Evolutionary conservation across 306 rosid genomes (phyloP).

Genomic region (Ziziphus jujuba): DNA sequence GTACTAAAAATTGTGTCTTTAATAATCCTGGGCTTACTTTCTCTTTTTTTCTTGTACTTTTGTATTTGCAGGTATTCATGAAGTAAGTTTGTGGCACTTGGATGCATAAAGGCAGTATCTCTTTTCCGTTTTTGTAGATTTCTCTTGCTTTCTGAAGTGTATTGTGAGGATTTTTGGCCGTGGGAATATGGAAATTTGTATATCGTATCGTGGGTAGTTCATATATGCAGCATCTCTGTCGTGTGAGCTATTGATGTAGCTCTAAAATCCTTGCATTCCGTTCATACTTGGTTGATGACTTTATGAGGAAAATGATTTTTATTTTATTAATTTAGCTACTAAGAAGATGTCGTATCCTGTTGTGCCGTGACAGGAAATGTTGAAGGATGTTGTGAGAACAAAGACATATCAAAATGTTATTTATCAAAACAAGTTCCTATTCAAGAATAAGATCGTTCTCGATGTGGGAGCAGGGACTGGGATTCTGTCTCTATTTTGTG

Average conservation of each 20-base stretch:
- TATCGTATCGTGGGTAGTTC: neutral
- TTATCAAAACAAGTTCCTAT: slow-evolving; percentile 84
- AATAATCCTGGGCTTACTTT: neutral
- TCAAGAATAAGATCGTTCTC: slow-evolving; percentile 88
- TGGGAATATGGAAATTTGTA: neutral
- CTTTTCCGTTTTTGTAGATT: slow-evolving; percentile 1
- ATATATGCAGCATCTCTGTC: neutral
- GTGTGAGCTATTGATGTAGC: neutral
- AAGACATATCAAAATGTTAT: slow-evolving; percentile 94
- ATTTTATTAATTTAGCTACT: neutral
- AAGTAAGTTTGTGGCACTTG: slow-evolving; percentile 60
- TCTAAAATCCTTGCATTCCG: neutral
- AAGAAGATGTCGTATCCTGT: neutral
- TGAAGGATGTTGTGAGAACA: slow-evolving; percentile 93
- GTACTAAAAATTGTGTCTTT: no score
- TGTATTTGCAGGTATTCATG: slow-evolving; percentile 91
- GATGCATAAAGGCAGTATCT: slow-evolving; percentile 22
- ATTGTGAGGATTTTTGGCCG: neutral
- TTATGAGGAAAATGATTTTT: no score
- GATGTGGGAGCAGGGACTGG: slow-evolving; percentile 99
- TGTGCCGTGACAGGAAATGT: slow-evolving; percentile 74
- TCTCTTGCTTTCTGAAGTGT: neutral
- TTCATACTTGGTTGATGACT: neutral
- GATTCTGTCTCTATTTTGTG: slow-evolving; percentile 92
- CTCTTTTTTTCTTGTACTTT: neutral